These are phyloP conservation scores for Pisolithus albus DNA, from an alignment of 768 basidiomycete species.

Conservation along the genomic window DNA sequence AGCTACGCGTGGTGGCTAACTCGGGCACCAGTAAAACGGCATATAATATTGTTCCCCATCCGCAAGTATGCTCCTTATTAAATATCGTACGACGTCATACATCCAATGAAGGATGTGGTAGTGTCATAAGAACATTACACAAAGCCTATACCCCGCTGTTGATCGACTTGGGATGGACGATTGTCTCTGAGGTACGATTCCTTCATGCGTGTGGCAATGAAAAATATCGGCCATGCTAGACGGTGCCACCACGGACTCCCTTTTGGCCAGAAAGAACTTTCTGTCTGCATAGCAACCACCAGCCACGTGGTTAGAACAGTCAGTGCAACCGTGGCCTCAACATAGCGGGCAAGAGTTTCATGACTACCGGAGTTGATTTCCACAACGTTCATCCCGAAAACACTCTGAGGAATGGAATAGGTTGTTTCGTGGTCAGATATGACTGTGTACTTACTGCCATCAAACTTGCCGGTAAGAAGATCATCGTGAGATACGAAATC, in stretches of 20 bases:
- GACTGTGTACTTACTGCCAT: slow-evolving; percentile 16
- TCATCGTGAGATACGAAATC: slow-evolving; percentile 54
- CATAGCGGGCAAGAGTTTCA: slow-evolving; percentile 32
- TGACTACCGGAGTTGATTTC: slow-evolving; percentile 25
- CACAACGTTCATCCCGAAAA: slow-evolving; percentile 24
- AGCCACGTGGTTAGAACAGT: slow-evolving; percentile 49
- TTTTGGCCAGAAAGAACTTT: slow-evolving; percentile 17
- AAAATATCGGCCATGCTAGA: slow-evolving; percentile 17
- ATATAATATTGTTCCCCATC: no score
- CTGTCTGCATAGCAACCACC: slow-evolving; percentile 44
- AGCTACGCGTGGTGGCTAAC: no score
- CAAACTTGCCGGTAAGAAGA: slow-evolving; percentile 54
- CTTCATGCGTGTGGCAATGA: not conserved
- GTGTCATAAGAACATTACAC: not conserved
- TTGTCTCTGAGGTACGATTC: not conserved
- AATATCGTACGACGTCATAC: not conserved
- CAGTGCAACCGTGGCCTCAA: slow-evolving; percentile 39
- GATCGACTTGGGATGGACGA: not conserved
- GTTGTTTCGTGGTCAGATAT: not conserved
- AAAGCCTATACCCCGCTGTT: no score
- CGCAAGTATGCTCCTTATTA: not conserved
- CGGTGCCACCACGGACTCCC: slow-evolving; percentile 7
- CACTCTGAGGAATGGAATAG: slow-evolving; percentile 20
- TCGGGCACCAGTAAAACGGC: no score
- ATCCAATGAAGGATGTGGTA: not conserved